phyloP scores from a whole-genome alignment of 257 asterid species.

The Fraxinus excelsior region DNA sequence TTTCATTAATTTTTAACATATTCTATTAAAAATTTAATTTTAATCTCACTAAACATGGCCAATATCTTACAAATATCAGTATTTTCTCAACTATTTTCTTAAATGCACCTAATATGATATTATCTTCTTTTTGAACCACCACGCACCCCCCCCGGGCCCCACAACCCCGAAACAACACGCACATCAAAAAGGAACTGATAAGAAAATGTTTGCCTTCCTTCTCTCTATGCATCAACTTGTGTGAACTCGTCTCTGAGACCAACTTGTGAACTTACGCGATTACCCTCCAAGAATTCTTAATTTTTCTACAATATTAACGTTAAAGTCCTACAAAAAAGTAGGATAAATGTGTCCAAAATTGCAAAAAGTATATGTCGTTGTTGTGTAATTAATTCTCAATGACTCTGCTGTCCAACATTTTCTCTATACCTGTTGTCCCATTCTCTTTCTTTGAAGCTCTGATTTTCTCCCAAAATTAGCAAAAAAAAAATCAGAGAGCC shows the following conservation, averaged over 20 bases:
- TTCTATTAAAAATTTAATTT: too few relatives aligned
- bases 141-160: too few relatives aligned
- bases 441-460: not conserved
- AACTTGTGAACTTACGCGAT: not conserved
- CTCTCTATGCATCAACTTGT: not conserved
- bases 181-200: not conserved
- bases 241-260: constrained; percentile 12
- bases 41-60: too few relatives aligned
- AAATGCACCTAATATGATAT: not conserved
- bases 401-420: constrained; percentile 25
- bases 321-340: not conserved
- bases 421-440: constrained; percentile 11
- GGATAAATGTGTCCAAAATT: constrained; percentile 17
- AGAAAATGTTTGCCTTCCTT: too few relatives aligned
- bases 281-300: not conserved
- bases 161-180: too few relatives aligned
- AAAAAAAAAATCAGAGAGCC: not conserved
- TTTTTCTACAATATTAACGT: not conserved
- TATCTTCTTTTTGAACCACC: too few relatives aligned
- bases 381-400: constrained; percentile 31
- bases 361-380: constrained; percentile 9
- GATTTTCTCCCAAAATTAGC: not conserved
- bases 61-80: too few relatives aligned
- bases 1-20: too few relatives aligned
- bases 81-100: not conserved